Conservation (phyloP, 2,329 filamentous ascomycete species). For the Trichoderma aggressivum region DNA sequence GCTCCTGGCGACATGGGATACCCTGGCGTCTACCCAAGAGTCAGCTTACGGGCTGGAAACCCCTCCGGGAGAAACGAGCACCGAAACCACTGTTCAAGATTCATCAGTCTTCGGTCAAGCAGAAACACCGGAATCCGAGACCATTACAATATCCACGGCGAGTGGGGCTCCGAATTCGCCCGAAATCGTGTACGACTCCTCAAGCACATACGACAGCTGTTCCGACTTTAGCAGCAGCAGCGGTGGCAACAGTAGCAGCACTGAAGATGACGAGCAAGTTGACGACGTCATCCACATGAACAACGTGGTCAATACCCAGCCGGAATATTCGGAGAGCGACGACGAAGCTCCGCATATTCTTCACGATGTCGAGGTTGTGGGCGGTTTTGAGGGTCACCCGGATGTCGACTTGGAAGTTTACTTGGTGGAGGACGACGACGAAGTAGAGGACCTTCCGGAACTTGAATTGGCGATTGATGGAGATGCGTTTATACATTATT, state of each 20-base stretch:
- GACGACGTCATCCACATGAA: constrained; percentile 21
- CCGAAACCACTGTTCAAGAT: neutral
- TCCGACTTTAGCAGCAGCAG: neutral
- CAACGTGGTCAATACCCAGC: constrained; percentile 24
- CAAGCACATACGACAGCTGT: neutral
- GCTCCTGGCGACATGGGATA: constrained; percentile 31
- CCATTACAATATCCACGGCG: neutral
- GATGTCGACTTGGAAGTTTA: constrained; percentile 33
- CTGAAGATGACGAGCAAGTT: neutral
- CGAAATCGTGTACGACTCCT: neutral
- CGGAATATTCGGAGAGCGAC: constrained; percentile 22
- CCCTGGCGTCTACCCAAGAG: neutral
- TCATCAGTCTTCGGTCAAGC: neutral
- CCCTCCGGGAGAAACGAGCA: neutral
- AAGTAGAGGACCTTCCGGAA: constrained; percentile 27
- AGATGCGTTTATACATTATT: constrained; percentile 27
- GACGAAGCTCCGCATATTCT: constrained; percentile 26
- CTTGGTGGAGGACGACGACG: constrained; percentile 27
- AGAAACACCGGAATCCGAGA: neutral
- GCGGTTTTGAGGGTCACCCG: neutral
- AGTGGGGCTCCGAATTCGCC: neutral
- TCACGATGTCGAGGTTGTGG: constrained; percentile 28
- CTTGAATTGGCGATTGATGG: constrained; percentile 32
- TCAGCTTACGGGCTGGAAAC: neutral
- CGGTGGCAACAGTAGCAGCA: neutral